Evolutionary conservation across 2,329 filamentous ascomycete species (phyloP), one percentile per base, ranked within the genome.

Genomic region (Rosellinia necatrix): DNA sequence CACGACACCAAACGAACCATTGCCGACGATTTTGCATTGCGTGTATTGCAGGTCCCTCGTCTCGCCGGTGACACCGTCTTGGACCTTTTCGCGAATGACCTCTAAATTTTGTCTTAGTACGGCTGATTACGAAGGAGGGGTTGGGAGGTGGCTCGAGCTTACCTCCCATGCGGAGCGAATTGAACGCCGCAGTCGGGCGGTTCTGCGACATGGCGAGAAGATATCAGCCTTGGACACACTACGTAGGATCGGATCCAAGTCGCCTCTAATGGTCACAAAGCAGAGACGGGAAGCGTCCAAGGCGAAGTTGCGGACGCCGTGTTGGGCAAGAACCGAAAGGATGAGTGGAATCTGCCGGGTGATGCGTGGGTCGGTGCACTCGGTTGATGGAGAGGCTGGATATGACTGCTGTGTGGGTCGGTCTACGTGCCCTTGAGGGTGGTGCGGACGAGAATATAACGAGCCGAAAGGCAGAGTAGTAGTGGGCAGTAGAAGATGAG

Each of bases 21-120:
- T 99, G 74, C 94, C 94, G 44, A 99, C 94, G 70, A 99, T 97
- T 80, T 99, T 99, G 82, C 93, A 97, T 74, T 97, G 94, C 53
- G 94, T 97, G 76, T 99, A 99, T 74, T 96, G 91, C 78, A 99
- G 86, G 70, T 99, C 94, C 75, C 91, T 89, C 69, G 92, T 96
- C 75, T 99, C 94, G 69, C 94, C 94, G 12, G 94, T 99, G 65
- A 96, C 81, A 73, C 94, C 94, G 82, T 99, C 94, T 76, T 99
- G 94, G 66, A 99, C 94, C 80, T 96, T 97, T 79, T 99, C 94
- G 74, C 92, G 92, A 74, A 99, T 91, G 64, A 97, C 90, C 83
- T 99, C 94, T 97, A 71, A 44, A 68, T 58, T 47, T 58, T 58
- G 53, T 53, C 43, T 61, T 34, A 64, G 60, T 42, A 63, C 53